Conservation (phyloP, 345 rosid species). For the Angophora floribunda region DNA sequence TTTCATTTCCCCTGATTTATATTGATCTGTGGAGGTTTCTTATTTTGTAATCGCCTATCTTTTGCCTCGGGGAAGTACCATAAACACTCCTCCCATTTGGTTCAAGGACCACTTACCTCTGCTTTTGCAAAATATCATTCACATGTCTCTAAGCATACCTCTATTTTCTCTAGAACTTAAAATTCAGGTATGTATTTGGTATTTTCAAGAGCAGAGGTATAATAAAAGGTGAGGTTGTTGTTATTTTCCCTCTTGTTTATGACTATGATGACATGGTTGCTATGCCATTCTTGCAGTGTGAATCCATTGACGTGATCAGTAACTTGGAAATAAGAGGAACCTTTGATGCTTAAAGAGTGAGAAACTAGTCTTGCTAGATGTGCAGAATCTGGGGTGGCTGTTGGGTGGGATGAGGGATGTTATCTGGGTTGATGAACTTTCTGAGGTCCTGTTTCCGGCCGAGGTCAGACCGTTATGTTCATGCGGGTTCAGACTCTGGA, state of each 20-base stretch:
- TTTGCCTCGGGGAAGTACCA: not conserved
- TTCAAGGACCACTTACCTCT: not conserved
- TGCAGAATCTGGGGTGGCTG: not conserved
- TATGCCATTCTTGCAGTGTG: not conserved
- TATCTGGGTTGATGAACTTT: slow-evolving; percentile 43
- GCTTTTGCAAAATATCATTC: not conserved
- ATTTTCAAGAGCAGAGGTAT: not conserved
- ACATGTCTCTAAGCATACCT: not conserved
- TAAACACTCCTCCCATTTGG: not conserved
- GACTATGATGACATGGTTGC: not conserved
- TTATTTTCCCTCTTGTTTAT: not conserved
- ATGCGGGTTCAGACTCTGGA: slow-evolving; percentile 18
- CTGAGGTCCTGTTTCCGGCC: slow-evolving; percentile 39
- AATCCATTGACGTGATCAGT: not conserved
- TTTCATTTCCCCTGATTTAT: not conserved
- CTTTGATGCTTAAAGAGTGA: not conserved
- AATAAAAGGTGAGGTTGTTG: not conserved
- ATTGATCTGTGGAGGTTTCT: not conserved
- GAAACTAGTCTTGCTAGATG: not conserved
- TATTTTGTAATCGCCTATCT: not conserved
- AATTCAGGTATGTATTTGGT: not conserved
- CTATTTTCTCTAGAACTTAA: not conserved
- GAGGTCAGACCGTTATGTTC: slow-evolving; percentile 20
- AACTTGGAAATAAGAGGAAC: not conserved
- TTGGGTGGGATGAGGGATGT: slow-evolving; percentile 56